Base-by-base conservation (phyloP, 2,329 filamentous ascomycete species). In the Aspergillus eucalypticola region DNA sequence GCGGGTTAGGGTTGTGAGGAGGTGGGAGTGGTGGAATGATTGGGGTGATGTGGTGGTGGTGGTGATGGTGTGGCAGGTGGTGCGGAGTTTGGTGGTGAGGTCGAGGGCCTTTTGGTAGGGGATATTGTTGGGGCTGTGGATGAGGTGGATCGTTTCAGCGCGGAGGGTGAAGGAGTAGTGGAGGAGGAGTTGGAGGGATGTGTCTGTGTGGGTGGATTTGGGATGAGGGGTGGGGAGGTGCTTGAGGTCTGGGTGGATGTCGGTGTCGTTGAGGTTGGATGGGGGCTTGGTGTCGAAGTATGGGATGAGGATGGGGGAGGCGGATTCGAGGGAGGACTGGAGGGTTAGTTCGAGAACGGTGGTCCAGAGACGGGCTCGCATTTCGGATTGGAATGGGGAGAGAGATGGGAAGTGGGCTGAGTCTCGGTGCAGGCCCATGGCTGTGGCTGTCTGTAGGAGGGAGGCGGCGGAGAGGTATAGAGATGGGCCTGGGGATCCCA, bases 391-490 rank as follows among this genome's bases (percentile, higher is more conserved):
- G 8, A 61, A 62, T 2, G 61, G 21, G 1, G 64, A 64, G 55
- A 73, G 60, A 2, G 44, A 27, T 7, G 66, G 59, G 41, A 73
- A 66, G 11, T 56, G 48, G 39, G 52, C 39, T n/a, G 70, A 69
- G 58, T 73, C 66, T 27, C 62, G 61, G 60, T 74, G 71, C 8
- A 74, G 59, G 3, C 71, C 72, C 60, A 73, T 67, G n/a, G 64
- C 49, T 64, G 73, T 68, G 17, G 72, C 71, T 38, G 41, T 64
- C 23, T 59, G 32, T 10, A 71, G 32, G 8, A 73, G 64, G 1
- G 67, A 60, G 2, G 68, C 67, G 32, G 64, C 62, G 1, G 72
- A 68, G 10, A 68, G 46, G 58, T 59, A 62, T 6, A 44, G 54
- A 8, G 66, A 67, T 2, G 54, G 59, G 7, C 73, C 70, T 19